phyloP scores from a whole-genome alignment of 1,284 basidiomycete genomes.

The Anthracocystis setariae region DNA sequence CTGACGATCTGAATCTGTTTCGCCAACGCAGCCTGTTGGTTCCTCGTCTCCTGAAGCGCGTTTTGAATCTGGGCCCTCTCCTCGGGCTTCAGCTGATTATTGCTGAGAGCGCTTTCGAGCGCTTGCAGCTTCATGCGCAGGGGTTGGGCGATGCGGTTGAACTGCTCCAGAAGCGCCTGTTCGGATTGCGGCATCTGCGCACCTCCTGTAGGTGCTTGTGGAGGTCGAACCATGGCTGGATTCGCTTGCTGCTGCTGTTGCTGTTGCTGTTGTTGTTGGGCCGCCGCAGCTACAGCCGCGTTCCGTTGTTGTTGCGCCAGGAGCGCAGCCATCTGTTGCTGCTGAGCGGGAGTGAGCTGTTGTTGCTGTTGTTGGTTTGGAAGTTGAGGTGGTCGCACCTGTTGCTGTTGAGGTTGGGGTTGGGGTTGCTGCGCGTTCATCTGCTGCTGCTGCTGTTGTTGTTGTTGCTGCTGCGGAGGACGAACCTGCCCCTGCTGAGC shows the following conservation, averaged over 20 bases:
- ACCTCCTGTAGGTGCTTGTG: slow-evolving; percentile 5
- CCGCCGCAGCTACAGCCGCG: not conserved
- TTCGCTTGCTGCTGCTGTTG: slow-evolving; percentile 29
- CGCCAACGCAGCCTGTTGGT: slow-evolving; percentile 54
- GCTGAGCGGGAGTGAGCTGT: slow-evolving; percentile 38
- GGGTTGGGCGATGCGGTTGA: slow-evolving; percentile 58
- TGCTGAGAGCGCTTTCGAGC: slow-evolving; percentile 48
- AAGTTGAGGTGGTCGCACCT: slow-evolving; percentile 8
- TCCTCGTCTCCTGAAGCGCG: slow-evolving; percentile 51
- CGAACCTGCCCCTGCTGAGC: slow-evolving; percentile 24
- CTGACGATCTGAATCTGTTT: slow-evolving; percentile 57
- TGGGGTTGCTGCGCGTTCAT: slow-evolving; percentile 17
- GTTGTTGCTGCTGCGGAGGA: slow-evolving; percentile 19
- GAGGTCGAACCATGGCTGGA: slow-evolving; percentile 12
- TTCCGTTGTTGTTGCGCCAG: slow-evolving; percentile 14
- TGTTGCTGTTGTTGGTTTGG: slow-evolving; percentile 19
- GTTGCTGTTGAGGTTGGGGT: slow-evolving; percentile 23
- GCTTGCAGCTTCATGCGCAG: slow-evolving; percentile 54
- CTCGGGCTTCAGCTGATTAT: slow-evolving; percentile 51
- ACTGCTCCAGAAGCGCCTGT: slow-evolving; percentile 55
- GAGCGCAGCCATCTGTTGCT: slow-evolving; percentile 38
- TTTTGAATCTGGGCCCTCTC: slow-evolving; percentile 58
- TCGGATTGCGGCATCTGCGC: slow-evolving; percentile 50
- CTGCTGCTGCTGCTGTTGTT: slow-evolving; percentile 27
- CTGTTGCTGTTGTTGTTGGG: slow-evolving; percentile 17